Evolutionary conservation across 2,329 filamentous ascomycete genomes (phyloP), one percentile per base, ranked within the genome.

Genomic region (Diplodia sapinea): DNA sequence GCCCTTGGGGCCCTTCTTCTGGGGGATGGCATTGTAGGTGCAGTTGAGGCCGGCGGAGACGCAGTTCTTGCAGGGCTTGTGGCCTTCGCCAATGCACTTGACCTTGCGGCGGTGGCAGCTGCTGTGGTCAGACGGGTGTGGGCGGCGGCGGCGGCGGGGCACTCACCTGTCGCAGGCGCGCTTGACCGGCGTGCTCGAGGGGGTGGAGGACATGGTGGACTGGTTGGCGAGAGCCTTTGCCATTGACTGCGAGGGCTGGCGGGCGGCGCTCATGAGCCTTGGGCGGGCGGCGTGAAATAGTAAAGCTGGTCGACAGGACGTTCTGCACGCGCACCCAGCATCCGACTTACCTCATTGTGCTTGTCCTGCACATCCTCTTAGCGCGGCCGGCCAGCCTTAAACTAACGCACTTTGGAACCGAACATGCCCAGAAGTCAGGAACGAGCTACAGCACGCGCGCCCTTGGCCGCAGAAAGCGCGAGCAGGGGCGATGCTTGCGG

Each of bases 1-100:
- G 33, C 85, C 85, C 73, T 89, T 89, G 13, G 87, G 87, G 2
- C 87, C 87, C 71, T 88, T 85, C 76, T 88, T 88, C 75, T 87
- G 85, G 15, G 87, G 87, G 52, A 89, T 84, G 72, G 88, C 86
- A 72, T 89, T 87, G 75, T 87, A 86, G 70, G 87, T 89, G 79
- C 87, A 89, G n/a, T 79, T 82, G 69, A 89, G 81, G 29, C 85
- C 83, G 36, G 87, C 86, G 68, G 84, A 84, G 65, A 82, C 77
- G 75, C 87, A 89, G 73, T 88, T 88, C 76, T 87, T 86, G 79
- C 87, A 89, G 4, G 87, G 85, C 66, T 79, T 78, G 38, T 79
- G 79, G 68, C 81, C 80, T 72, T 84, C 82, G 64, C 80, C 81
- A 67, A 84, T 82, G 73, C 82, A 84, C 70, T 83, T 83, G 68